phyloP scores from a whole-genome alignment of 129 eudicot genomes.

The Glebionis coronaria region DNA sequence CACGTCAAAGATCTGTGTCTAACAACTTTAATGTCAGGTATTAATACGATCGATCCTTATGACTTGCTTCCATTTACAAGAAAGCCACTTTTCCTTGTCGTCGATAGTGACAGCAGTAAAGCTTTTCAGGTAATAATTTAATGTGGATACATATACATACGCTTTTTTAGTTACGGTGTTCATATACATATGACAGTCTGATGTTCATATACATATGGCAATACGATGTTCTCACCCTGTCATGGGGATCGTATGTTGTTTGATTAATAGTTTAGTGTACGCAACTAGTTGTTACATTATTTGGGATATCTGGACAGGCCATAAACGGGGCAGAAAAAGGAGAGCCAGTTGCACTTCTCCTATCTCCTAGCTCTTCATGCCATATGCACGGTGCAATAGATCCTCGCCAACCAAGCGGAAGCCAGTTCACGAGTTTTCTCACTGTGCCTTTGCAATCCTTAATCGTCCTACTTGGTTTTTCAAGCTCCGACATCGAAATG shows the following conservation, averaged over 20 bases:
- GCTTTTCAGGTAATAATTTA: constrained; percentile 54
- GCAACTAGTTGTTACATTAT: background rate
- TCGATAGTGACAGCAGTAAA: constrained; percentile 67
- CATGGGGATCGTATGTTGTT: too few relatives aligned
- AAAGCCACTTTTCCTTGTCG: constrained; percentile 59
- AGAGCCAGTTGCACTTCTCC: constrained; percentile 62
- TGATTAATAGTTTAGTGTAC: too few relatives aligned
- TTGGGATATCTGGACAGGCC: constrained; percentile 33
- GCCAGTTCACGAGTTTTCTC: constrained; percentile 75
- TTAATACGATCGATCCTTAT: constrained; percentile 57
- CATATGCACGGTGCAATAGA: constrained; percentile 41
- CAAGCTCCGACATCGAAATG: constrained; percentile 59
- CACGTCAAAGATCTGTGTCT: too few relatives aligned
- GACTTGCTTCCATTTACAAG: constrained; percentile 84
- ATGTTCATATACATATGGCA: too few relatives aligned
- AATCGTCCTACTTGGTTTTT: constrained; percentile 52
- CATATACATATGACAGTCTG: too few relatives aligned
- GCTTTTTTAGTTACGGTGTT: too few relatives aligned
- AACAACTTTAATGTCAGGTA: constrained; percentile 30
- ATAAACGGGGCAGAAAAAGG: constrained; percentile 57
- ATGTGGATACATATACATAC: background rate
- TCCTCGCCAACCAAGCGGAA: constrained; percentile 54
- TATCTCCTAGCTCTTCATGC: constrained; percentile 52
- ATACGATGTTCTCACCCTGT: too few relatives aligned
- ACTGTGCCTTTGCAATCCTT: constrained; percentile 71